Base-by-base conservation (phyloP, 176 grass and related monocot species). In the Bromus sterilis region DNA sequence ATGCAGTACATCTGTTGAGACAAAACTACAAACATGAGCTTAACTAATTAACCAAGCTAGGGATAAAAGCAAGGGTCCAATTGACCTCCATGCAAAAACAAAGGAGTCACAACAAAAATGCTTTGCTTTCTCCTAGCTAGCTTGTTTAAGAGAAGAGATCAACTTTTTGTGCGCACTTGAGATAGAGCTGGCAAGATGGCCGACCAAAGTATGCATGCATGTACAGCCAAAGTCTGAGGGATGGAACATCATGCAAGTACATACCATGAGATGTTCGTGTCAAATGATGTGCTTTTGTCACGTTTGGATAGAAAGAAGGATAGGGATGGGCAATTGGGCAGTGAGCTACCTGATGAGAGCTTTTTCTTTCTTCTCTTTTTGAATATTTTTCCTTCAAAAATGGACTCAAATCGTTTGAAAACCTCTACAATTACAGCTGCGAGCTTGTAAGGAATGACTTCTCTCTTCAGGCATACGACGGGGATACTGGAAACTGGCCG, bases 251-350 rank as follows among this genome's bases (percentile, higher is more conserved):
- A 76, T 51, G 71, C 25, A 76, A 36, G 70, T 74, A 77, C 42
- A 86, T 91, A 88, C 85, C 75, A 91, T 89, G 90, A 93, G 79
- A 75, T 73, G 91, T 97, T 89, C 60, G 79, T 89, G 87, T 89
- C 90, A 96, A 95, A 92, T 96, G 85, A 93, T 91, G 57, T 78
- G 82, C 89, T 89, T 79, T 90, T 74, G 80, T 91, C 81, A 79
- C 81, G 55, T 87, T 70, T 44, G 69, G 78, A 85, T 84, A 84
- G 71, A 93, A 89, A 84, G 76, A 80, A 75, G 68, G 87, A 80
- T 80, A 37, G 56, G 66, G 76, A 84, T 79, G 67, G 84, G 39
- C 70, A 72, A 35, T 14, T 79, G 60, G 83, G 39, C 80, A 76
- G 40, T 8, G 91, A 63, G 51, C 66, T 63, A 63, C 28, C 67